Evolutionary conservation across 305 asterid genomes (phyloP), one percentile per base, ranked within the genome.

Genomic region (Solanum aculeatissimum): DNA sequence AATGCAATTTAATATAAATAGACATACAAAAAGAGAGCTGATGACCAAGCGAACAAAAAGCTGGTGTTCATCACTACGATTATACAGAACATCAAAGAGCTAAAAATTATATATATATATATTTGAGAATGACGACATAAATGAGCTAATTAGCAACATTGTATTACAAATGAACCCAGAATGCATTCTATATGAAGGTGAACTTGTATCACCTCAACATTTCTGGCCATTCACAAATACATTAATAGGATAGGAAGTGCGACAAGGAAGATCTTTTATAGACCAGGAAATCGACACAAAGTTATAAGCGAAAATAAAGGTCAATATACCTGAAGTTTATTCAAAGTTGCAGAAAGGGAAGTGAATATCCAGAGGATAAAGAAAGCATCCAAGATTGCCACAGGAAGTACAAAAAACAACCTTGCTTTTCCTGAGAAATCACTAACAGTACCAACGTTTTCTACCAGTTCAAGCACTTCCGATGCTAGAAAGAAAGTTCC

Each of bases 331-430:
- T 97, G 99, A 90, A 97, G 99, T 89, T 95, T 97, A 87, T 90
- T 95, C 85, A 97, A 84, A 83, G 97, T 95, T 74, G 95, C 91
- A 62, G 99, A 96, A 60, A 97, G 92, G 82, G 98, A 94, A 21
- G 93, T 94, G 88, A 97, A 97, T 88, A 93, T 90, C 98, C 99
- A 97, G 72, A 97, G 93, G 88, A 97, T 89, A 91, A 97, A 94
- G 92, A 94, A 95, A 86, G 98, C 97, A 86, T 97, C 99, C 94
- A 97, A 91, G 72, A 94, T 86, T 42, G 98, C 98, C 82, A 95
- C 98, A 70, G 98, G 98, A 82, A 97, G 93, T 84, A 90, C 96
- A 32, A 95, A 89, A 88, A 93, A 93, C 13, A 95, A 88, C 83
- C 93, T 92, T 83, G 98, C 98, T 85, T 95, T 95, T 87, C 99